phyloP scores from a whole-genome alignment of 139 green algal genomes.

The Gonium pectorale region DNA sequence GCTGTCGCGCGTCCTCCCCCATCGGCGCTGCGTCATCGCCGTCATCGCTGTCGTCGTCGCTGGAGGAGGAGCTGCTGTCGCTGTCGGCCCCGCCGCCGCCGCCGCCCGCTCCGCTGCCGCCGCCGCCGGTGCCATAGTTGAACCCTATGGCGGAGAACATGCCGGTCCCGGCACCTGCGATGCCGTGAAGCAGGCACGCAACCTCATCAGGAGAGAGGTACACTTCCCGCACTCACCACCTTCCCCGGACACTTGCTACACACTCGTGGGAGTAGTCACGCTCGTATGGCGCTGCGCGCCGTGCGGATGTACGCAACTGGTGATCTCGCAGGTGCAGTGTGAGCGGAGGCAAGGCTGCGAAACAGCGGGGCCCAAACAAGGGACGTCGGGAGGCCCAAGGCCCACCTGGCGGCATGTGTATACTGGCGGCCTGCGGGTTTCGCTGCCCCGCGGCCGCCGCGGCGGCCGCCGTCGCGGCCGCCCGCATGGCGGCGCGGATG shows the following conservation, averaged over 20 bases:
- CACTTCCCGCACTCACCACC: too few species aligned
- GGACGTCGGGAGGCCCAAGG: too few species aligned
- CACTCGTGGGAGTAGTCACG: too few species aligned
- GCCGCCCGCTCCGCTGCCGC: background rate
- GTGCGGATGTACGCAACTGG: too few species aligned
- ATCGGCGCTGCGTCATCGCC: background rate
- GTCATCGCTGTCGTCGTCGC: conserved; percentile 41
- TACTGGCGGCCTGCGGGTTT: background rate
- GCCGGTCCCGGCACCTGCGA: conserved; percentile 54
- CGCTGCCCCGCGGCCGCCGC: conserved; percentile 35
- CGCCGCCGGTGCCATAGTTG: conserved; percentile 58
- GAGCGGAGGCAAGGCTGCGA: too few species aligned
- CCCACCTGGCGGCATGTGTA: background rate
- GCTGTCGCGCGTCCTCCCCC: conserved; percentile 50
- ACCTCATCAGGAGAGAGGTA: too few species aligned
- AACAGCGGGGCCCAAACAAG: too few species aligned
- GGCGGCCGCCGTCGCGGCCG: conserved; percentile 54
- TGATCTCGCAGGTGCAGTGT: too few species aligned
- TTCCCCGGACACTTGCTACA: too few species aligned
- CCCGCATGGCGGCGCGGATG: conserved; percentile 58
- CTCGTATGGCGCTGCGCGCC: too few species aligned
- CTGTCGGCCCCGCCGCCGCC: conserved; percentile 24
- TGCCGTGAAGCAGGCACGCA: background rate
- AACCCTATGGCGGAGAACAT: conserved; percentile 75
- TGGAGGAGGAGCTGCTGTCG: conserved; percentile 33